Evolutionary conservation across 768 basidiomycete species (phyloP).

Genomic region (Dendrothele bispora): DNA sequence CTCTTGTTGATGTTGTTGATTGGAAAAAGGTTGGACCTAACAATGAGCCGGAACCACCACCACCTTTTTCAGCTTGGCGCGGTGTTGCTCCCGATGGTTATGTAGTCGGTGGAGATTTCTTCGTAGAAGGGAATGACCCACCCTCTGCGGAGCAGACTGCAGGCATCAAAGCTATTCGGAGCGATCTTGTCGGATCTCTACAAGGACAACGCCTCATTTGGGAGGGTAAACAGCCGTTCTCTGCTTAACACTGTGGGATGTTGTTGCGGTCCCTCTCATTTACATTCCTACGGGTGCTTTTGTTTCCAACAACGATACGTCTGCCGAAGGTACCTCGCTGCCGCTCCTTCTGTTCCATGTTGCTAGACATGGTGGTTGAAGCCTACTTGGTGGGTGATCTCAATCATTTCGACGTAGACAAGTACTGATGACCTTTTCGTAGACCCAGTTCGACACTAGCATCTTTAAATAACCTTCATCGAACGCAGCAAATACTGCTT

Average conservation of each 20-base stretch:
- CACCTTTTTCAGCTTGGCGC: neutral
- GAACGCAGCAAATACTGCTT: too few relatives aligned
- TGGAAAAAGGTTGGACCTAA: neutral
- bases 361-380: too few relatives aligned
- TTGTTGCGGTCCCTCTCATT: neutral
- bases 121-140: neutral
- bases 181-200: neutral
- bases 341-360: neutral
- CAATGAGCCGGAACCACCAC: neutral
- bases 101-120: neutral
- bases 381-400: too few relatives aligned
- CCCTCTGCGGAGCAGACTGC: neutral
- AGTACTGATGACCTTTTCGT: too few relatives aligned
- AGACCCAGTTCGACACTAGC: too few relatives aligned
- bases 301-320: neutral
- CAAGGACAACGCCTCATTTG: neutral
- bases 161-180: neutral
- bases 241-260: neutral
- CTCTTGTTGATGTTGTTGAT: neutral
- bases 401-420: too few relatives aligned
- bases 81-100: neutral
- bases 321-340: neutral
- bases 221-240: neutral
- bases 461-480: too few relatives aligned
- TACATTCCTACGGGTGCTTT: neutral